These are phyloP conservation scores for Clitocybe nebularis DNA, from an alignment of 1,284 basidiomycete genomes.

Conservation along the genomic window DNA sequence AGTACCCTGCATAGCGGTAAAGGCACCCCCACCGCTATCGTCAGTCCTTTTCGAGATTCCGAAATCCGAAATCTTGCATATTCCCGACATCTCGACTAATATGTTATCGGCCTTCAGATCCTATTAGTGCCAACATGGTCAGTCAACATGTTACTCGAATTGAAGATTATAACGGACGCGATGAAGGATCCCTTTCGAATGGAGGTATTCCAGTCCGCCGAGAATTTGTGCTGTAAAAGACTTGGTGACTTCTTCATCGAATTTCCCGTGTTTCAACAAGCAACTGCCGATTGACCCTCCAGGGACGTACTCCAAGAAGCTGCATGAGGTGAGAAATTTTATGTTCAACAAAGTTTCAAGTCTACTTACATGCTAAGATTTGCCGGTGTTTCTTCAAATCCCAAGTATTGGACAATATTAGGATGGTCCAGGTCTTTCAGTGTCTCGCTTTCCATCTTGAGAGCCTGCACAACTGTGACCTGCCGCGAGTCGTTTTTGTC, in stretches of 20 bases:
- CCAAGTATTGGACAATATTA: slow-evolving; percentile 96
- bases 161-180: slow-evolving; percentile 49
- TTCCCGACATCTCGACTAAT: slow-evolving; percentile 87
- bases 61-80: slow-evolving; percentile 98
- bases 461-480: slow-evolving; percentile 81
- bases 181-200: slow-evolving; percentile 89
- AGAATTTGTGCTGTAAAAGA: slow-evolving; percentile 94
- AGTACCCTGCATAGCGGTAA: slow-evolving; percentile 92
- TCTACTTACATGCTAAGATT: slow-evolving; percentile 86
- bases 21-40: slow-evolving; percentile 77
- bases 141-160: neutral
- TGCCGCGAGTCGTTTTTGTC: slow-evolving; percentile 90
- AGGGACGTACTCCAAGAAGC: slow-evolving; percentile 97
- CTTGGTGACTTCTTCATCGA: slow-evolving; percentile 89
- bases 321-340: slow-evolving; percentile 27
- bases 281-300: slow-evolving; percentile 96
- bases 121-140: slow-evolving; percentile 32
- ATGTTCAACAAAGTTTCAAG: slow-evolving; percentile 5
- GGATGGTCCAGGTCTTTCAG: slow-evolving; percentile 96
- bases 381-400: slow-evolving; percentile 90
- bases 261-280: slow-evolving; percentile 88
- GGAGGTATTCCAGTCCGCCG: slow-evolving; percentile 89
- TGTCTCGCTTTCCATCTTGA: slow-evolving; percentile 93
- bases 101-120: slow-evolving; percentile 99
- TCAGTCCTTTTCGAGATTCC: slow-evolving; percentile 93